Evolutionary conservation across 1,284 basidiomycete species (phyloP).

Genomic region (Irpex sp.): DNA sequence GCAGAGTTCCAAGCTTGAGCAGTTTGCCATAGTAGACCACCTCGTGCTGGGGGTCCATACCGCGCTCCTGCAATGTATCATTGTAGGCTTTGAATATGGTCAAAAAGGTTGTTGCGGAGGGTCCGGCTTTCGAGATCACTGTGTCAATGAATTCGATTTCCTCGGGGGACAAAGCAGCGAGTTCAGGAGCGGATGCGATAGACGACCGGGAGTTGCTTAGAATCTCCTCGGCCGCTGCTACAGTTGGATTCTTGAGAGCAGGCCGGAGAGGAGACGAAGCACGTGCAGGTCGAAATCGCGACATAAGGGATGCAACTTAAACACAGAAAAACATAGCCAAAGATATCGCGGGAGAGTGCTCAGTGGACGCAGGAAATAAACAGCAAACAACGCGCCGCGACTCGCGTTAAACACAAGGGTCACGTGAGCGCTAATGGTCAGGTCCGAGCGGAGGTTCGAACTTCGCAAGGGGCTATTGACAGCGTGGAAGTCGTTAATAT

Average conservation of each 20-base stretch:
- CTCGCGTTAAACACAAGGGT: neutral
- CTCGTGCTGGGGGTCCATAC: constrained; percentile 73
- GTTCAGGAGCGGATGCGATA: constrained; percentile 45
- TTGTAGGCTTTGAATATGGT: constrained; percentile 81
- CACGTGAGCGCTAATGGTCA: neutral
- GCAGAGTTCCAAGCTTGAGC: constrained; percentile 73
- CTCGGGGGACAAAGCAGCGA: constrained; percentile 49
- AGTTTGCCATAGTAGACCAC: constrained; percentile 78
- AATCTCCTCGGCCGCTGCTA: constrained; percentile 18
- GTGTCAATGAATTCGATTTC: constrained; percentile 73
- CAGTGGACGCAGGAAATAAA: neutral
- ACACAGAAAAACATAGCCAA: neutral
- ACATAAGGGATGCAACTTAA: constrained; percentile 17
- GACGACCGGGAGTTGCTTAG: constrained; percentile 46
- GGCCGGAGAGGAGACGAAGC: constrained; percentile 27
- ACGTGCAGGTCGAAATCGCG: constrained; percentile 27
- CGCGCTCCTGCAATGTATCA: constrained; percentile 65
- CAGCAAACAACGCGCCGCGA: too few relatives aligned
- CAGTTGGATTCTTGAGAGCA: constrained; percentile 14
- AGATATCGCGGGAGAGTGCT: neutral
- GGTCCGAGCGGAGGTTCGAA: too few relatives aligned
- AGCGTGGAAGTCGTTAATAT: too few relatives aligned
- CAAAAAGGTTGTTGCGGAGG: constrained; percentile 65
- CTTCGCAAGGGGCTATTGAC: too few relatives aligned
- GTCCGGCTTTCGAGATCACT: constrained; percentile 63